A percentile compares a stretch with the other conserved stretches of the same genome.
These are phyloP conservation scores for Prunus padus DNA, from an alignment of 306 rosid species.

Conservation along the genomic window DNA sequence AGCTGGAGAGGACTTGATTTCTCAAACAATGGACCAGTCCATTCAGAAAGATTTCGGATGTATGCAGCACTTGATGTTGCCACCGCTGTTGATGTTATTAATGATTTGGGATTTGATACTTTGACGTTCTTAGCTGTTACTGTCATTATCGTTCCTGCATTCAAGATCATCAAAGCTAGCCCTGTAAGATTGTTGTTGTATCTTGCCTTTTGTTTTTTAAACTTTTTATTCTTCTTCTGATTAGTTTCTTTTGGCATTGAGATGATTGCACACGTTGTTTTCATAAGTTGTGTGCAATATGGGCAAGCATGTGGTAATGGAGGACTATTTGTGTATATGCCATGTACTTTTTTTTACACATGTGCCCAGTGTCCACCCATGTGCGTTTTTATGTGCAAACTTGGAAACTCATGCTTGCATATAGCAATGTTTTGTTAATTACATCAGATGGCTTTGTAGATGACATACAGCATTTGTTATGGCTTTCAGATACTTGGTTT, in stretches of 20 bases:
- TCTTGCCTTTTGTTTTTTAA: background rate
- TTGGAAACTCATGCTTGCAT: background rate
- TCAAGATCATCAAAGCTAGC: slow-evolving; percentile 74
- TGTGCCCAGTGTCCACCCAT: background rate
- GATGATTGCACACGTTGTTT: background rate
- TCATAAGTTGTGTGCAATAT: background rate
- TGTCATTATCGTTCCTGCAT: slow-evolving; percentile 77
- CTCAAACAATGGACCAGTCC: slow-evolving; percentile 34
- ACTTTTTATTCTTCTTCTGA: background rate
- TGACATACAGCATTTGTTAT: slow-evolving; percentile 16
- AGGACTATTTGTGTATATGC: background rate
- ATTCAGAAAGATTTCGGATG: slow-evolving; percentile 37
- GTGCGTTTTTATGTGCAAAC: background rate
- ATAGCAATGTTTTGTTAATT: background rate
- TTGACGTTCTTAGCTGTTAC: slow-evolving; percentile 82
- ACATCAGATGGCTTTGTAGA: background rate
- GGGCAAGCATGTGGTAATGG: background rate
- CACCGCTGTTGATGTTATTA: slow-evolving; percentile 67
- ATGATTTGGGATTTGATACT: slow-evolving; percentile 92
- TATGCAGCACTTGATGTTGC: slow-evolving; percentile 74
- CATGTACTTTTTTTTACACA: background rate
- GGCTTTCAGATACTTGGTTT: slow-evolving; percentile 92
- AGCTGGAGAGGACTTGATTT: slow-evolving; percentile 37
- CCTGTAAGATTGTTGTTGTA: slow-evolving; percentile 43
- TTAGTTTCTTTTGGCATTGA: background rate